These are phyloP conservation scores for Sporopachydermia lactativora DNA, from an alignment of 805 yeast species.

Conservation along the genomic window DNA sequence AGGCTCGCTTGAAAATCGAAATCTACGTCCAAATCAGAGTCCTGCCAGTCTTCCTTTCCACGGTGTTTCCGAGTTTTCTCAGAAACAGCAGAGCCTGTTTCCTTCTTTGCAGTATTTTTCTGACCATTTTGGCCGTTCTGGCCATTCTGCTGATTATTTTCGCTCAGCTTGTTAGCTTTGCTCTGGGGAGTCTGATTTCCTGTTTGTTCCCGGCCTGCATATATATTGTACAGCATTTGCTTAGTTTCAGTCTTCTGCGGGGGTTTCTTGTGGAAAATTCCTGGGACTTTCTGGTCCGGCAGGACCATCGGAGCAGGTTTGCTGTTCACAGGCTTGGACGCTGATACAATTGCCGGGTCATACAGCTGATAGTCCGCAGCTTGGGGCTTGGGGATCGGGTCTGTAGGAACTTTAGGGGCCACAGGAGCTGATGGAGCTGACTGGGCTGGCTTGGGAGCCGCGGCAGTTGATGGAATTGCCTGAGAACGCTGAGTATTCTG, in stretches of 20 bases:
- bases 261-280: constrained; percentile 6
- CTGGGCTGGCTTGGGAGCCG: too few relatives aligned
- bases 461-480: too few relatives aligned
- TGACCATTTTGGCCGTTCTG: constrained; percentile 6
- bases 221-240: not conserved
- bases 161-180: constrained; percentile 6
- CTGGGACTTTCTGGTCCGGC: constrained; percentile 14
- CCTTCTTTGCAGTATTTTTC: not conserved
- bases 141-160: constrained; percentile 12
- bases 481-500: too few relatives aligned
- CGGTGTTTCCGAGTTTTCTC: constrained; percentile 3
- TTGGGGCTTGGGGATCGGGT: too few relatives aligned
- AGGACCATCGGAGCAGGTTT: constrained; percentile 6
- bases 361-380: too few relatives aligned
- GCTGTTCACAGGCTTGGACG: too few relatives aligned
- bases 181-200: constrained; percentile 5
- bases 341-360: too few relatives aligned
- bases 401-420: too few relatives aligned
- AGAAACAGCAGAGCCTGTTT: constrained; percentile 6
- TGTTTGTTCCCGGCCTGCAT: constrained; percentile 3
- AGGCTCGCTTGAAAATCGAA: constrained; percentile 80
- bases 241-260: constrained; percentile 5
- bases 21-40: constrained; percentile 34
- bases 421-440: too few relatives aligned
- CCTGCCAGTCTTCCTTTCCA: constrained; percentile 16